phyloP scores from a whole-genome alignment of 495 filamentous ascomycete genomes.

The Hypoxylon subgilvum region DNA sequence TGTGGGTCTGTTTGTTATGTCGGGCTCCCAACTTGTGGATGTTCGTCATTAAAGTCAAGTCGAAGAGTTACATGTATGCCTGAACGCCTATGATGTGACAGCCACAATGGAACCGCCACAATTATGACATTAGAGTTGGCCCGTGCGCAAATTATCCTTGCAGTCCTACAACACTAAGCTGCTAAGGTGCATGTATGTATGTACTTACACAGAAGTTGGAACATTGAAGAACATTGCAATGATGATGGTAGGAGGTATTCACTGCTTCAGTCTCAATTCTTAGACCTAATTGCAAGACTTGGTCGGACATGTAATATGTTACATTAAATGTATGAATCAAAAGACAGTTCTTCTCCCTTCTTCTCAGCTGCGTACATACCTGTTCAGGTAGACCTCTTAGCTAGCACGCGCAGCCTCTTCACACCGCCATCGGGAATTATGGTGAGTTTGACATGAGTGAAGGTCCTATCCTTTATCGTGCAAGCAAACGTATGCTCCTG shows the following conservation, averaged over 20 bases:
- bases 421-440: conserved; percentile 93
- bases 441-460: conserved; percentile 84
- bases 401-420: conserved; percentile 83
- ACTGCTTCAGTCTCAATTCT: not conserved
- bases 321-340: no score
- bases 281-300: not conserved
- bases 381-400: conserved; percentile 61
- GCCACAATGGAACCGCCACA: conserved; percentile 32
- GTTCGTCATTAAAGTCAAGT: conserved; percentile 34
- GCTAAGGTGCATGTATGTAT: not conserved
- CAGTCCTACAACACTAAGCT: not conserved
- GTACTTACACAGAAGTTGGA: not conserved
- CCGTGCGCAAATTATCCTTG: not conserved
- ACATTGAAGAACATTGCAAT: no score
- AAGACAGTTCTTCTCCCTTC: not conserved
- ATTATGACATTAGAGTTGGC: not conserved
- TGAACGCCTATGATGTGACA: not conserved
- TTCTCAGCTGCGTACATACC: not conserved
- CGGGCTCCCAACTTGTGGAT: conserved; percentile 18
- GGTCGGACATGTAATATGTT: not conserved
- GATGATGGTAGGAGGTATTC: no score
- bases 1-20: conserved; percentile 31
- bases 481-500: conserved; percentile 76
- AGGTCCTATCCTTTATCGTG: conserved; percentile 59
- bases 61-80: not conserved